Evolutionary conservation across 345 rosid species (phyloP), one percentile per base, ranked within the genome.

Genomic region (Eucalyptus shirleyi): DNA sequence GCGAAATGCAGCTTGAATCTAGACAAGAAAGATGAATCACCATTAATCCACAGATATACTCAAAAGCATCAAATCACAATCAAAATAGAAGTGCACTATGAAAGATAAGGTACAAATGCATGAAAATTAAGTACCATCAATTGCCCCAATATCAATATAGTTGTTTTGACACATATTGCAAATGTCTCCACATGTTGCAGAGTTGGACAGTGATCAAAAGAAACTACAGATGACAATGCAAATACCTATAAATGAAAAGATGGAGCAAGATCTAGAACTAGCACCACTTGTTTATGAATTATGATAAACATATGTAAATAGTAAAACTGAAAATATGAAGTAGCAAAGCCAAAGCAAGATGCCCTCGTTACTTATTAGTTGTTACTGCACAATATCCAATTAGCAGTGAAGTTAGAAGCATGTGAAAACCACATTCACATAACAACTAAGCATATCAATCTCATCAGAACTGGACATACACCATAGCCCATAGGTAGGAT

Each of bases 1-100:
- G 37, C 98, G 97, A 89, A 97, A 98, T 49, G 99, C 99, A 93
- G 99, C 99, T 97, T 98, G 99, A 92, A 98, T 98, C 99, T 97
- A 72, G 45, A 77, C 51, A 69, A 65, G 88, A 37, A 65, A 67
- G 44, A 72, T 62, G 69, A 69, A 24, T n/a, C 26, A 42, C 50
- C 44, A 21, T 34, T 82, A 60, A 49, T 50, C 4, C n/a, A 51
- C 49, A 32, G 45, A 23, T 26, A 72, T 51, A 50, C 10, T 40
- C 9, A 80, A 50, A 21, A 69, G 18, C 7, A 24, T 77, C 47
- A 50, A 50, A 86, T 50, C 45, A 16, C 16, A 37, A 53, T 49
- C 40, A 19, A 86, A 86, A n/a, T 51, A 86, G 1, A 53, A 12
- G 30, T 77, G 85, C 47, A 77, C 85, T 26, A 40, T 40, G 15